Base-by-base conservation (phyloP, 169 alveolate species). In the Plasmodium billcollinsi region DNA sequence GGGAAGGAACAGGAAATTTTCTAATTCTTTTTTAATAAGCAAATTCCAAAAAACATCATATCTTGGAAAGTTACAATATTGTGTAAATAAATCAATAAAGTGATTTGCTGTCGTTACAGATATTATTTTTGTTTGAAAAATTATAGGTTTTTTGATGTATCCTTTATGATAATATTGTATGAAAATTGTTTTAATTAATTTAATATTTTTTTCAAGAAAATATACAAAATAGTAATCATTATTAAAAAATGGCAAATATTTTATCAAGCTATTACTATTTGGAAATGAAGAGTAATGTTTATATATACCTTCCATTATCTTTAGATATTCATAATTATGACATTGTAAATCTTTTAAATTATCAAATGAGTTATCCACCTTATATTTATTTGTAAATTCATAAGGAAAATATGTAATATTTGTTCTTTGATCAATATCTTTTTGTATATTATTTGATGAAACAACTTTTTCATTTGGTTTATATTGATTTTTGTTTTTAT, bases 81-180 rank as follows among this genome's bases (percentile, higher is more conserved):
- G 58, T 8, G 76, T 86, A 29, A 71, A 61, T 72, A 86, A 72
- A 45, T 58, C 21, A 21, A 86, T 54, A 26, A 86, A 39, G 21
- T 70, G 45, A 24, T 65, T 72, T 9, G 78, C 21, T 18, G 18
- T 33, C 7, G 49, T 43, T n/a, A 61, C 33, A 43, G n/a, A 9
- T n/a, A 72, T 72, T 86, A 59, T 70, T 7, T 15, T 14, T 3
- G 43, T 49, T 14, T 86, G 61, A 71, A 65, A 86, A 72, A 71
- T 7, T 45, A 66, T 70, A 52, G 14, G 11, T 43, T 15, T 86
- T 33, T 86, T 47, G 3, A 74, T 63, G 20, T 86, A 86, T 11
- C 92, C 92, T 65, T 72, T 86, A 20, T 86, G 88, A 62, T 86
- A 86, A 86, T 86, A 86, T 54, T 86, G 88, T 73, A 61, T 33